Conservation (phyloP, 805 yeast species). For the Danielia reshetovae region DNA sequence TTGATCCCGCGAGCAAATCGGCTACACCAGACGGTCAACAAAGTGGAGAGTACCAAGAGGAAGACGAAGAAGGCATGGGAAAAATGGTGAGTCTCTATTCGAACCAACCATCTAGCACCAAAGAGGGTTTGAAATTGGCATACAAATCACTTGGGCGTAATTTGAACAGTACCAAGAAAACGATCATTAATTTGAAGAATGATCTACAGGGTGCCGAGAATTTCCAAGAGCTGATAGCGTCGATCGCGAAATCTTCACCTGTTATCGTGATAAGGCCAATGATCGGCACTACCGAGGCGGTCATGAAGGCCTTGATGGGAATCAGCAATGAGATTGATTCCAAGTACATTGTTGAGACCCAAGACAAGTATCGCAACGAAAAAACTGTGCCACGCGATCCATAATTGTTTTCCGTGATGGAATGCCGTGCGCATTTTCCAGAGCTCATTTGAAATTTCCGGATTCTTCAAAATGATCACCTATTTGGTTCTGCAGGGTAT, state of each 20-base stretch:
- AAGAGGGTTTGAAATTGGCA: conserved; percentile 74
- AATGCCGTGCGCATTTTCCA: no score
- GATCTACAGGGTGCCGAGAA: conserved; percentile 63
- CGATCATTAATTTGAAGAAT: conserved; percentile 54
- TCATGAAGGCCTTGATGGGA: conserved; percentile 79
- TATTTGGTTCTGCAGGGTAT: no score
- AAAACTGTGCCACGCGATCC: background rate
- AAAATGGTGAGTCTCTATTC: conserved; percentile 68
- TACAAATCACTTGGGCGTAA: conserved; percentile 69
- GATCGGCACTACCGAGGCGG: conserved; percentile 90
- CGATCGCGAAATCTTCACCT: conserved; percentile 75
- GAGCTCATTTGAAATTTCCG: no score
- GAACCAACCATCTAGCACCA: conserved; percentile 70
- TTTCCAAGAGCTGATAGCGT: conserved; percentile 62
- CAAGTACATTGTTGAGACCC: conserved; percentile 49
- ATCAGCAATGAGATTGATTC: conserved; percentile 78
- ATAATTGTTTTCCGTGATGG: no score
- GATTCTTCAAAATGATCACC: no score
- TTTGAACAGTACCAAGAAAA: conserved; percentile 59
- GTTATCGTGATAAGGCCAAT: conserved; percentile 76
- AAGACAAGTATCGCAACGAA: conserved; percentile 57
- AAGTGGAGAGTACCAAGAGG: conserved; percentile 20
- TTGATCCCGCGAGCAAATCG: conserved; percentile 11
- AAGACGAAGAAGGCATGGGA: conserved; percentile 30
- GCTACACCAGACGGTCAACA: background rate